Evolutionary conservation across 2,329 filamentous ascomycete genomes (phyloP), one percentile per base, ranked within the genome.

Genomic region (Davidsoniella eucalypti): DNA sequence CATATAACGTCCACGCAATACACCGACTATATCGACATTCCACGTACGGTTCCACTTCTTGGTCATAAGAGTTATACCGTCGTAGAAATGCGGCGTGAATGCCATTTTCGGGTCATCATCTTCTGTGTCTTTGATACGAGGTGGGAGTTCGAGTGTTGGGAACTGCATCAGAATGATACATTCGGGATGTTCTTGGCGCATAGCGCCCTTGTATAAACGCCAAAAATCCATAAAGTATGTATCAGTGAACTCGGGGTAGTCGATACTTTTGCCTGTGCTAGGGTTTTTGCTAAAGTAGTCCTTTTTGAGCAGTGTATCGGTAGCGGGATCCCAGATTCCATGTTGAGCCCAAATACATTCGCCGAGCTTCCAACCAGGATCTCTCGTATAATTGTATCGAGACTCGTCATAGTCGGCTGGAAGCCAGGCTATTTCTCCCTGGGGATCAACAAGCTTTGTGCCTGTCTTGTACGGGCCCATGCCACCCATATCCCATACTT

Each of bases 31-130:
- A 61, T 98, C 92, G 6, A 98, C 84, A 57, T 98, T 98, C 84
- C 92, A 98, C 14, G 83, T 80, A 38, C 88, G 83, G 61, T 96
- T 98, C 92, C 92, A 98, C 64, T 94, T 94, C 67, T 98, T 98
- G 10, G 87, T 96, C 75, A 98, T 84, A 3, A 98, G 71, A 0
- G 92, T 98, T 51, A 98, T 83, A 9, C 92, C 92, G 58, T 98
- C 92, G 63, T 98, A 98, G 62, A 86, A 98, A 65, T 98, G 92
- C 1, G 88, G 87, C 8, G 92, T 82, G 63, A 95, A 96, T 2
- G 88, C 84, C 75, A 96, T 82, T 55, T 82, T 85, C 3, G 80
- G 79, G 57, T 98, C 88, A 58, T 96, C 88, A 60, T 96, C 90
- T 25, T 73, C 69, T 0, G 88, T 94, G 10, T 80, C 88, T 63